Conservation (phyloP, 2,329 filamentous ascomycete genomes). For the Talaromyces sp. region DNA sequence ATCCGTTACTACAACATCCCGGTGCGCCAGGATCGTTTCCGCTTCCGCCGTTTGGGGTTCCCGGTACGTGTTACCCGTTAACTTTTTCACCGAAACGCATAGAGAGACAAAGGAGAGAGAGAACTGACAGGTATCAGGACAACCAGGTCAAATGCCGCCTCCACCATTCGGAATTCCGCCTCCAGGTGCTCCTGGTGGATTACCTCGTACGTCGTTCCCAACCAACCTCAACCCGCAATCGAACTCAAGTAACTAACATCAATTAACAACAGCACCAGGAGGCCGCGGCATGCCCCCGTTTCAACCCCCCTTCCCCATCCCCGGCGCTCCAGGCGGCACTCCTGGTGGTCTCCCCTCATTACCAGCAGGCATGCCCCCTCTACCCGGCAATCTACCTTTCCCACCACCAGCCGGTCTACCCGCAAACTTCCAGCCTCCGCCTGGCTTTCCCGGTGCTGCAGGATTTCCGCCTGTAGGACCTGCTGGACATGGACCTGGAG, state of each 20-base stretch:
- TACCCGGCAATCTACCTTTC: slow-evolving; percentile 33
- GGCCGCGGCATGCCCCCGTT: slow-evolving; percentile 48
- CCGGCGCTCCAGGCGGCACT: slow-evolving; percentile 18
- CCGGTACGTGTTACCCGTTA: slow-evolving; percentile 45
- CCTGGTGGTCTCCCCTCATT: slow-evolving; percentile 10
- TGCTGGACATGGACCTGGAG: slow-evolving; percentile 20
- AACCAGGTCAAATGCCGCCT: slow-evolving; percentile 47
- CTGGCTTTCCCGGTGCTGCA: slow-evolving; percentile 32
- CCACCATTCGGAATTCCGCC: slow-evolving; percentile 57
- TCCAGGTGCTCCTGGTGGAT: slow-evolving; percentile 38
- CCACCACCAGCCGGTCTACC: slow-evolving; percentile 41
- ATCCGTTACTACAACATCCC: slow-evolving; percentile 72
- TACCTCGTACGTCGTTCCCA: slow-evolving; percentile 52
- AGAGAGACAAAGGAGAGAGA: not conserved
- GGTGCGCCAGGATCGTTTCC: slow-evolving; percentile 48
- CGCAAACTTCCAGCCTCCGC: slow-evolving; percentile 42
- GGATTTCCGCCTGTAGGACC: slow-evolving; percentile 30
- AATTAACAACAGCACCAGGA: slow-evolving; percentile 47
- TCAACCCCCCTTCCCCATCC: slow-evolving; percentile 51
- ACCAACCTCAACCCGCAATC: not conserved
- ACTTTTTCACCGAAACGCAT: too few species aligned
- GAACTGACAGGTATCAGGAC: slow-evolving; percentile 25
- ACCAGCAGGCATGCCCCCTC: slow-evolving; percentile 25
- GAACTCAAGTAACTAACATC: not conserved
- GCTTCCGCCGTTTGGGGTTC: slow-evolving; percentile 58